A percentile compares a stretch with the other conserved stretches of the same genome.
These are phyloP conservation scores for Acacia confusa DNA, from an alignment of 306 rosid species.

Conservation along the genomic window DNA sequence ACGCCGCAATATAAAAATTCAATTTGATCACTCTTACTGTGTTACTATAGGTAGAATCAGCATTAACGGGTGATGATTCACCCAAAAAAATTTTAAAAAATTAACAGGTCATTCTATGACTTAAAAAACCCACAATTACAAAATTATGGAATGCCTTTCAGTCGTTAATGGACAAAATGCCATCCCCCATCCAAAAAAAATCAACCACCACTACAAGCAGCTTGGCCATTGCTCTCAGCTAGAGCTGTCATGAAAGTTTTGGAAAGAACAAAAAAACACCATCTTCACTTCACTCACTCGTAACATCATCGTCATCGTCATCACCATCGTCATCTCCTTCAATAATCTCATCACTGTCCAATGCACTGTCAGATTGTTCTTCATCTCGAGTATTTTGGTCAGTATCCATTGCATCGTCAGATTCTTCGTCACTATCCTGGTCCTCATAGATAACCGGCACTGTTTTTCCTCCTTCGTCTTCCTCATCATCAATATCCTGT, in stretches of 20 bases:
- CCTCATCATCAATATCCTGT: conserved; percentile 59
- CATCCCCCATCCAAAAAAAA: neutral
- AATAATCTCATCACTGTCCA: conserved; percentile 44
- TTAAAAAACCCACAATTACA: neutral
- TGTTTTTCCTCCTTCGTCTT: conserved; percentile 39
- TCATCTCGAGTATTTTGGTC: conserved; percentile 47
- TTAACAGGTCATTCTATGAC: neutral
- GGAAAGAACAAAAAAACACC: conserved; percentile 3
- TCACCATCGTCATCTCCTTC: conserved; percentile 49
- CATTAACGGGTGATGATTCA: neutral
- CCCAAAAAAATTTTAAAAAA: neutral
- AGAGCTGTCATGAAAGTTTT: neutral
- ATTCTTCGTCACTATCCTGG: conserved; percentile 61
- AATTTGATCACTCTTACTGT: neutral
- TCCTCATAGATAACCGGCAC: conserved; percentile 63
- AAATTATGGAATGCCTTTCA: neutral
- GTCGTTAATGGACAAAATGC: neutral
- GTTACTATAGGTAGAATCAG: neutral
- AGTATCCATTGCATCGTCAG: conserved; percentile 70
- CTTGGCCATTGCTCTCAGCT: neutral
- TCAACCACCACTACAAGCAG: neutral
- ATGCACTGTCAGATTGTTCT: conserved; percentile 37
- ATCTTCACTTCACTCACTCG: conserved; percentile 31
- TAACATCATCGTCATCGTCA: conserved; percentile 46
- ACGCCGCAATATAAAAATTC: neutral